Conservation (phyloP, 2,329 filamentous ascomycete genomes). For the Colletotrichum viniferum region DNA sequence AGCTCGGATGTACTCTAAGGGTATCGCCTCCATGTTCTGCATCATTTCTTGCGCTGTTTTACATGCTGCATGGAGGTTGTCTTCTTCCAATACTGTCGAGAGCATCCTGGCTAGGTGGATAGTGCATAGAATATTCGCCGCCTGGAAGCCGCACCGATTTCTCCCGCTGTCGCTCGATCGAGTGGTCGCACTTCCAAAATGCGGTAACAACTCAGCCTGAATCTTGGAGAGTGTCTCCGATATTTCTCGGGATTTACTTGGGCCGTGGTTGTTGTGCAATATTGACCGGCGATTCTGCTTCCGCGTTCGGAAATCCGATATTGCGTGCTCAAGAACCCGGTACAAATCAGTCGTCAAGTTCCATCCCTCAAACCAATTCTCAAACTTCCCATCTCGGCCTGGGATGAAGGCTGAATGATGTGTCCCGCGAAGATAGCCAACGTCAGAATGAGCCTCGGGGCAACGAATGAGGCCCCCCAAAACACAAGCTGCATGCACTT, state of each 20-base stretch:
- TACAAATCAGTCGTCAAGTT: constrained; percentile 63
- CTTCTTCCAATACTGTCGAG: neutral
- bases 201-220: neutral
- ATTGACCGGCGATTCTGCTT: constrained; percentile 3
- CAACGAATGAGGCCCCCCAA: constrained; percentile 23
- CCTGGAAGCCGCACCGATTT: constrained; percentile 8
- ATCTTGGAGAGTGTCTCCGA: neutral
- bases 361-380: constrained; percentile 57
- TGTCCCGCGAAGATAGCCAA: constrained; percentile 17
- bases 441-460: constrained; percentile 22
- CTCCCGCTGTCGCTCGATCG: neutral
- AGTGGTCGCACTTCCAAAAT: neutral
- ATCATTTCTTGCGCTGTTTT: neutral
- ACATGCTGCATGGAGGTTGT: neutral
- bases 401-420: neutral
- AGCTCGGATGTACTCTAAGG: neutral
- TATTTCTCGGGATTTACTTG: neutral
- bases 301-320: constrained; percentile 26
- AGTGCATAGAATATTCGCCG: constrained; percentile 5
- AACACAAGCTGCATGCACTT: constrained; percentile 26
- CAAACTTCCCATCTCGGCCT: neutral
- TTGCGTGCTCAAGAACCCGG: constrained; percentile 56
- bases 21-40: neutral
- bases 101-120: constrained; percentile 4
- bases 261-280: neutral